Base-by-base conservation (phyloP, 306 rosid genomes). In the Citrullus amarus region DNA sequence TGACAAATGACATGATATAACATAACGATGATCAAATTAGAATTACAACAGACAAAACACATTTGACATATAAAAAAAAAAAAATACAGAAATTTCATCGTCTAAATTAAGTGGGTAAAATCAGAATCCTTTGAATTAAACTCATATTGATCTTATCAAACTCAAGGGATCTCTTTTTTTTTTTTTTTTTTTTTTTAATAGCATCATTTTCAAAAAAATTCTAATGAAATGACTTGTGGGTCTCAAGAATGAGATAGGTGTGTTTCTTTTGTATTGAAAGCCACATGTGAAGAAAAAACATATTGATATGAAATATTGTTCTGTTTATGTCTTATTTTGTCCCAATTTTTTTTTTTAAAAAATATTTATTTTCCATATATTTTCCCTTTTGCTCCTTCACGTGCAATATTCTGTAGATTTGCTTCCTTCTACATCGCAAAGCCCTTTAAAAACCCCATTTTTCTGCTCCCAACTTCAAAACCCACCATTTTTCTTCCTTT, bases 361-460 rank as follows among this genome's bases (percentile, higher is more conserved):
- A 51, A 14, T 5, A 5, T 53, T 53, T 16, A 5, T 53, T 53
- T 53, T 53, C 1, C 53, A 5, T 4, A 12, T 17, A 32, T 39
- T 9, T 6, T 14, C 10, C 5, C 1, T 41, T 43, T 80, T 78
- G 78, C 79, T 60, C 81, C 80, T 87, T 91, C 97, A 92, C 93
- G 97, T 86, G 96, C 88, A 78, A 62, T 74, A 67, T 84, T 79
- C 84, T 88, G 91, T 88, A 80, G 83, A 89, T 25, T 79, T 78
- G 84, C 57, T 69, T 74, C 56, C 60, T 60, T 51, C 51, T 71
- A 2, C 60, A 75, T 83, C 88, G 79, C 82, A 86, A 87, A 85
- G 72, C 57, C 61, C 77, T 73, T 73, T 73, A 50, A 73, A 73
- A 73, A 14, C 77, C 61, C 46, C 15, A 28, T 22, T 22, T 30